Conservation (phyloP, 192 early-diverging fungal genomes). For the Tieghemiomyces parasiticus region DNA sequence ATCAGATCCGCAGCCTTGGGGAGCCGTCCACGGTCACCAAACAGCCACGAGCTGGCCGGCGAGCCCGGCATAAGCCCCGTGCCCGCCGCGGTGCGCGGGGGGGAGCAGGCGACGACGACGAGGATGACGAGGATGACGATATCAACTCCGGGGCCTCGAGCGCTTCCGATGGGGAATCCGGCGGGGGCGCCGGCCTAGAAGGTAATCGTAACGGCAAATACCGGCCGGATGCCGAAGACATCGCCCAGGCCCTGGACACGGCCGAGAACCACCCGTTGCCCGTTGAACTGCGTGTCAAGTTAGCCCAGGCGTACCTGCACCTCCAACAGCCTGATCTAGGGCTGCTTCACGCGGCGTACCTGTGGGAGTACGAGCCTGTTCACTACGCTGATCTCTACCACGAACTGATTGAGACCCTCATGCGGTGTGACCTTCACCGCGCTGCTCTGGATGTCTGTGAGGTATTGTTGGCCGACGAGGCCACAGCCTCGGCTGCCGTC, state of each 20-base stretch:
- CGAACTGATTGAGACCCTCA: conserved; percentile 60
- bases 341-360: conserved; percentile 47
- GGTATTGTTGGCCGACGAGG: conserved; percentile 6
- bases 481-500: conserved; percentile 16
- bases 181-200: neutral
- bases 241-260: conserved; percentile 11
- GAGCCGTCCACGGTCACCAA: neutral
- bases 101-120: conserved; percentile 6
- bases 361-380: conserved; percentile 32
- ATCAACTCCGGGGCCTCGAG: conserved; percentile 44
- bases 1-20: neutral
- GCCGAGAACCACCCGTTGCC: conserved; percentile 35
- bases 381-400: conserved; percentile 52
- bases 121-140: conserved; percentile 26
- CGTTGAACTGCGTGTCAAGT: conserved; percentile 70
- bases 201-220: neutral
- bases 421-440: conserved; percentile 40
- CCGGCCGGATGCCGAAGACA: conserved; percentile 12
- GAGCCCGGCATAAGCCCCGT: no score
- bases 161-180: conserved; percentile 15
- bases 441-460: conserved; percentile 46
- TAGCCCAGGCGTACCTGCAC: conserved; percentile 42
- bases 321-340: conserved; percentile 7
- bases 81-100: neutral
- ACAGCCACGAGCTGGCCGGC: neutral